A percentile compares a stretch with the other conserved stretches of the same genome.
Conservation (phyloP, 306 rosid genomes). For the Dryas drummondii region DNA sequence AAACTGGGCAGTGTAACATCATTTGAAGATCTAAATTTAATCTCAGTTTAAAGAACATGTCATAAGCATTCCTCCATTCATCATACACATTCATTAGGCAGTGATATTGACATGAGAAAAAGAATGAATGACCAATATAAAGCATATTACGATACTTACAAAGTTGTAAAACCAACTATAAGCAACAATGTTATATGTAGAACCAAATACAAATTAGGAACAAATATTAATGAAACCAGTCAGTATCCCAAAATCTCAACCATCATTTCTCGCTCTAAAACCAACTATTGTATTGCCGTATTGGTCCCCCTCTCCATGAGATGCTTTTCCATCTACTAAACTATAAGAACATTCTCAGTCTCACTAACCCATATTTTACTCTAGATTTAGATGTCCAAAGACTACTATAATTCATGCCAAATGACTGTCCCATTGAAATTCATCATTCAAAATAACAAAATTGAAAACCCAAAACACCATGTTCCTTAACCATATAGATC, state of each 20-base stretch:
- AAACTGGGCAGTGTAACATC: conserved; percentile 2
- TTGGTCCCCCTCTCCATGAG: neutral
- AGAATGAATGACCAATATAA: neutral
- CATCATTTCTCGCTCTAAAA: neutral
- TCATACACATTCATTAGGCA: neutral
- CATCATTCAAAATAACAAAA: neutral
- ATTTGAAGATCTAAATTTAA: neutral
- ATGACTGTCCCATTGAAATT: neutral
- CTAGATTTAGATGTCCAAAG: no score
- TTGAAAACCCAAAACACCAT: neutral
- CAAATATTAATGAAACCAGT: neutral
- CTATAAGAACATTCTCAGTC: neutral
- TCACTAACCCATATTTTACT: neutral
- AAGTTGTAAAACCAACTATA: neutral
- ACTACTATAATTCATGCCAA: no score
- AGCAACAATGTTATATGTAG: neutral
- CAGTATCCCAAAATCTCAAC: neutral
- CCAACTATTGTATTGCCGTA: neutral
- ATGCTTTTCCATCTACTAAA: neutral
- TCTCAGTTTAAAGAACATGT: neutral
- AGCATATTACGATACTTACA: neutral
- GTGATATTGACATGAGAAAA: conserved; percentile 1
- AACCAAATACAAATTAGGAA: neutral
- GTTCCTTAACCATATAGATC: neutral
- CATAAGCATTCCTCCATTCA: neutral